Percentiles rank a stretch among this genome's conserved stretches.
Evolutionary conservation across 331 rosid genomes (phyloP).

Genomic region (Quercus phellos): DNA sequence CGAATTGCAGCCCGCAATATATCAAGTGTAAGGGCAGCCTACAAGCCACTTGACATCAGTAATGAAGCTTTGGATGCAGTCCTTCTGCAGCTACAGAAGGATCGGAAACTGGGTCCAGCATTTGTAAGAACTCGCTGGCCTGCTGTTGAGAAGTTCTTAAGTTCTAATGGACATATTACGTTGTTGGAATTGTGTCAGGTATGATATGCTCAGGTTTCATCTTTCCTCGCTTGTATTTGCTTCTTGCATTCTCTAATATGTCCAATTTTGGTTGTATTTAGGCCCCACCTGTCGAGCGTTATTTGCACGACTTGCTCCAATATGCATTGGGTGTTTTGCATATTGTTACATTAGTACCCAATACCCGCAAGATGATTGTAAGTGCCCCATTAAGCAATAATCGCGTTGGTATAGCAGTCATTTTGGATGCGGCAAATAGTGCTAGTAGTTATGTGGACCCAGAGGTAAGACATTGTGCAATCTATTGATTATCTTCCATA

Average conservation of each 20-base stretch:
- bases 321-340: slow-evolving; percentile 94
- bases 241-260: background rate
- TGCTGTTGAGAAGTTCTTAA: slow-evolving; percentile 75
- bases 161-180: slow-evolving; percentile 71
- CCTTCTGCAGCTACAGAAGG: slow-evolving; percentile 83
- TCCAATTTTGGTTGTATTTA: slow-evolving; percentile 28
- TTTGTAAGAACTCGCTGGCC: slow-evolving; percentile 93
- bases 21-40: slow-evolving; percentile 78
- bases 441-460: slow-evolving; percentile 80
- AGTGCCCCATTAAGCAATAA: slow-evolving; percentile 84
- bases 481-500: background rate
- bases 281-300: slow-evolving; percentile 98
- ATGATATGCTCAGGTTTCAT: slow-evolving; percentile 16
- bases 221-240: background rate
- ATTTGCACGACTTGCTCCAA: slow-evolving; percentile 93
- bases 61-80: slow-evolving; percentile 88
- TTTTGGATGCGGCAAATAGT: slow-evolving; percentile 95
- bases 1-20: slow-evolving; percentile 79
- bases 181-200: slow-evolving; percentile 99
- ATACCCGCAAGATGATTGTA: slow-evolving; percentile 88
- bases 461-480: slow-evolving; percentile 50
- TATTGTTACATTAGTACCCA: slow-evolving; percentile 86
- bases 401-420: slow-evolving; percentile 84
- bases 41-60: slow-evolving; percentile 92
- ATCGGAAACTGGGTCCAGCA: slow-evolving; percentile 88